Base-by-base conservation (phyloP, 306 rosid genomes). In the Sechiopsis laciniata region DNA sequence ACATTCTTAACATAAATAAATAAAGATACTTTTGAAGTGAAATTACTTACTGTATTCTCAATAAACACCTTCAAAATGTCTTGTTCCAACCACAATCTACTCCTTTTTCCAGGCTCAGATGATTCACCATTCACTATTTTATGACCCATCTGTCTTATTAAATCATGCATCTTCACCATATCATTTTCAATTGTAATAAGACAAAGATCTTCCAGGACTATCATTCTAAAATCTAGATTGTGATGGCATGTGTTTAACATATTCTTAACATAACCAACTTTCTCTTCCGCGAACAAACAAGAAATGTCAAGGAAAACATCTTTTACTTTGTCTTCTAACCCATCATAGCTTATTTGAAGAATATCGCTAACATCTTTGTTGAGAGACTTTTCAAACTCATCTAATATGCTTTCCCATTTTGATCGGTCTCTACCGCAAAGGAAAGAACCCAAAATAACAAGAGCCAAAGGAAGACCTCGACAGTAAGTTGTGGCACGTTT, bases 251-350 rank as follows among this genome's bases (percentile, higher is more conserved):
- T n/a, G n/a, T 78, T 65, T 2, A 82, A 19, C 51, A 78, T 74
- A 6, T 71, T 9, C 0, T 53, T 70, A 8, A 75, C 86, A 2
- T 59, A 2, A 0, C 24, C 21, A 16, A 8, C 19, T 0, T 80
- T 13, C 45, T 61, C 75, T 0, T 83, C 85, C 0, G 70, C 62
- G n/a, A 82, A 70, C 48, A 80, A 83, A 65, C 84, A 82, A 73
- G 83, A 76, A 17, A 85, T 48, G 52, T 85, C 85, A 20, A 80
- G 83, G 15, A 85, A 85, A 51, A 83, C 74, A 21, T 78, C 82
- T 57, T 60, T 78, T 12, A 8, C 37, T 54, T 11, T 48, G 2
- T 51, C 45, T 56, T 70, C 68, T 7, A 81, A 19, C 8, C 80
- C 77, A 22, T 82, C 73, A 75, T 16, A 78, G 17, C 82, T 78